These are phyloP conservation scores for Phytophthora palmivora DNA, from an alignment of 352 stramenopile genomes.

Conservation along the genomic window DNA sequence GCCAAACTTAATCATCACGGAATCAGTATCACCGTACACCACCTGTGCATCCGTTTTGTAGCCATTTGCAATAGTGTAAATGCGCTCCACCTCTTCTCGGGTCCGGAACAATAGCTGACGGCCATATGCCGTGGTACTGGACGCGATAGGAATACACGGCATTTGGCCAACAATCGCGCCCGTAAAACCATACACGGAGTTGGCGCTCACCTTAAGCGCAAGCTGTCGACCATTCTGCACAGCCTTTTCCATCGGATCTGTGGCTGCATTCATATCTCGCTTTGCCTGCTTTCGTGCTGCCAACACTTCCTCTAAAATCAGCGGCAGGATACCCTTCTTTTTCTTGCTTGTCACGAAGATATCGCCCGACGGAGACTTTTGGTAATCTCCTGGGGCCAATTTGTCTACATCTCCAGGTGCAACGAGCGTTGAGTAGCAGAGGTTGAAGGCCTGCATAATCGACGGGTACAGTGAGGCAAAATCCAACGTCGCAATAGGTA, in stretches of 20 bases:
- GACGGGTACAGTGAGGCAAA: conserved; percentile 99
- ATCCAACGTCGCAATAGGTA: conserved; percentile 99
- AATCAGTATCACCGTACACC: conserved; percentile 99
- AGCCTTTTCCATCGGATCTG: conserved; percentile 98
- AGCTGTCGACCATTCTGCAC: conserved; percentile 99
- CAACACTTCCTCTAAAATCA: conserved; percentile 99
- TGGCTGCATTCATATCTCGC: conserved; percentile 99
- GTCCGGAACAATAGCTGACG: conserved; percentile 97
- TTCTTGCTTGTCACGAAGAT: conserved; percentile 95
- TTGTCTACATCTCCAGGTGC: conserved; percentile 70
- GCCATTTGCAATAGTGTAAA: conserved; percentile 94
- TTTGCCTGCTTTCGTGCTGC: conserved; percentile 98
- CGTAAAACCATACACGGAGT: conserved; percentile 99
- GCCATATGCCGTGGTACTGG: conserved; percentile 98
- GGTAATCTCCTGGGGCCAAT: conserved; percentile 76
- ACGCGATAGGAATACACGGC: conserved; percentile 98
- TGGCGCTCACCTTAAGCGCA: conserved; percentile 97
- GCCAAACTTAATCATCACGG: conserved; percentile 99
- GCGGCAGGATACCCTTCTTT: conserved; percentile 98
- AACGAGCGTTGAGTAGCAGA: conserved; percentile 99
- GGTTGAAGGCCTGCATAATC: conserved; percentile 99
- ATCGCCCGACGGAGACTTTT: conserved; percentile 96
- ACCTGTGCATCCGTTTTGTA: conserved; percentile 97
- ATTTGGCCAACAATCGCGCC: conserved; percentile 98
- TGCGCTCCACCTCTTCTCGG: conserved; percentile 96